A percentile compares a stretch with the other conserved stretches of the same genome.
Conservation (phyloP, 306 rosid species). For the Nissolia schottii region DNA sequence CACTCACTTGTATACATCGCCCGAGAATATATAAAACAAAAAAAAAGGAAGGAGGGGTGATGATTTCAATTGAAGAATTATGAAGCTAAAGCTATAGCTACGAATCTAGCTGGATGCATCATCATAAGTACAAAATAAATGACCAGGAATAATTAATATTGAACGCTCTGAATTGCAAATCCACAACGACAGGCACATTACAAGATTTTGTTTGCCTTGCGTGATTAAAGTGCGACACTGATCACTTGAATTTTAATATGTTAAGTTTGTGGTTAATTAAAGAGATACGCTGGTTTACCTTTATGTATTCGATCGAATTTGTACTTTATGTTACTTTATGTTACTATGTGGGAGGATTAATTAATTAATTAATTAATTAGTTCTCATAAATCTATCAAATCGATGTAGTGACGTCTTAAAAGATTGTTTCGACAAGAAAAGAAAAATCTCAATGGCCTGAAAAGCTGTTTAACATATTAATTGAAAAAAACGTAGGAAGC, state of each 20-base stretch:
- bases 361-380: too few relatives aligned
- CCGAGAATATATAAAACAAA: neutral
- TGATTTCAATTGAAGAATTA: neutral
- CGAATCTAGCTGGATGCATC: neutral
- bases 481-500: neutral
- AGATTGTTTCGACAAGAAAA: neutral
- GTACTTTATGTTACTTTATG: neutral
- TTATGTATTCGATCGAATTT: neutral
- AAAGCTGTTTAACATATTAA: neutral
- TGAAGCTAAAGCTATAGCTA: neutral
- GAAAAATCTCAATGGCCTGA: neutral
- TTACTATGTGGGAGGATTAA: neutral
- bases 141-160: too few relatives aligned
- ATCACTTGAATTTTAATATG: neutral
- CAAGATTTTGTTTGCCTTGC: neutral
- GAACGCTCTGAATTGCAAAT: neutral
- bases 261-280: neutral
- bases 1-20: neutral
- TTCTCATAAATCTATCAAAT: too few relatives aligned
- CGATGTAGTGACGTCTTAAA: neutral
- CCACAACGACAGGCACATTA: neutral
- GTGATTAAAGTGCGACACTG: neutral
- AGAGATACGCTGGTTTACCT: neutral
- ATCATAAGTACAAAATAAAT: neutral
- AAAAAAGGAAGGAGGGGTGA: neutral